A percentile compares a stretch with the other conserved stretches of the same genome.
Conservation (phyloP, 441 rosid genomes). For the Breynia disticha region DNA sequence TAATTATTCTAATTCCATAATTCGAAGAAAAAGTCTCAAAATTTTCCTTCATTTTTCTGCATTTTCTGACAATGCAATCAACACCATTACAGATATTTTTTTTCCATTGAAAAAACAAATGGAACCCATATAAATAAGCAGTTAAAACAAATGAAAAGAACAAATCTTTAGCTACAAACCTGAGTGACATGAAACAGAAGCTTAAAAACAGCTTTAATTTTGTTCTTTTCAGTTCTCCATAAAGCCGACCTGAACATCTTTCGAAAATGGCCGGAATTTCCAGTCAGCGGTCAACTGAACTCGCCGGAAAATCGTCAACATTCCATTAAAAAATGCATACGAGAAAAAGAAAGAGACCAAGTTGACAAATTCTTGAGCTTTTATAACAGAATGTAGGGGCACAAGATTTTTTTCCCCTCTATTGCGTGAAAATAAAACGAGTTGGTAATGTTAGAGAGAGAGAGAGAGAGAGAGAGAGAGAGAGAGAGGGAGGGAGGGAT, state of each 20-base stretch:
- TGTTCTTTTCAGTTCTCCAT: conserved; percentile 76
- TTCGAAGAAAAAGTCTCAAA: not conserved
- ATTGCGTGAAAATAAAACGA: too few relatives aligned
- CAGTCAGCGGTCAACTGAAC: conserved; percentile 3
- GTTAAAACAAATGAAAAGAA: not conserved
- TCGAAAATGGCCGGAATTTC: not conserved
- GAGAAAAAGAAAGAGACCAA: not conserved
- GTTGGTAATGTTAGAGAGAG: conserved; percentile 1
- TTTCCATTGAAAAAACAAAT: not conserved
- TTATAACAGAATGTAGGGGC: too few relatives aligned
- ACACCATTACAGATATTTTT: conserved; percentile 1
- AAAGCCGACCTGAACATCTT: conserved; percentile 73
- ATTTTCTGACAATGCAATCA: conserved; percentile 20
- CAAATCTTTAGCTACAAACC: conserved; percentile 24
- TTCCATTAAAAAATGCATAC: conserved; percentile 8
- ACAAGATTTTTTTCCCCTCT: too few relatives aligned
- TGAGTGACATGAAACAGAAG: conserved; percentile 77
- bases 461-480: conserved; percentile 9
- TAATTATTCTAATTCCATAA: not conserved
- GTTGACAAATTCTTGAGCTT: too few relatives aligned
- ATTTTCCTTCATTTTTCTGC: conserved; percentile 6
- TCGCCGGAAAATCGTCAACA: conserved; percentile 14
- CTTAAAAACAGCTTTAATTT: conserved; percentile 64
- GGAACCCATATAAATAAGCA: conserved; percentile 4
- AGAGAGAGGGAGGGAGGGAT: conserved; percentile 11